A percentile compares a stretch with the other conserved stretches of the same genome.
These are phyloP conservation scores for Silene vulgaris DNA, from an alignment of 179 eudicot genomes.

Conservation along the genomic window DNA sequence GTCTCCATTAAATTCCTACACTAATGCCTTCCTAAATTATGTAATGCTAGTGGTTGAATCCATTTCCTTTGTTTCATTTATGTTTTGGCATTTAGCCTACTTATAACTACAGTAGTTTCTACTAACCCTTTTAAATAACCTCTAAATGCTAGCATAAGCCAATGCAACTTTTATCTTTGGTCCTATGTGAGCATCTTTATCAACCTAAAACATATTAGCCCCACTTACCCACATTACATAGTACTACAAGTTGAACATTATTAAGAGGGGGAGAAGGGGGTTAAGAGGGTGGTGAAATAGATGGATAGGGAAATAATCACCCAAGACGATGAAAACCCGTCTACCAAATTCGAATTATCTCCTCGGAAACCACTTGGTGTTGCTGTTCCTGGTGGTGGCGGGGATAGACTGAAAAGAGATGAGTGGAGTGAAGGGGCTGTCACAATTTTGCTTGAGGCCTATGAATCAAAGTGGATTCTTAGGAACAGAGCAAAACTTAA, in stretches of 20 bases:
- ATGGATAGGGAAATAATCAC: constrained; percentile 48
- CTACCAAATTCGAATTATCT: constrained; percentile 28
- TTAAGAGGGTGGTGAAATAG: constrained; percentile 16
- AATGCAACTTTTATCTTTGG: constrained; percentile 17
- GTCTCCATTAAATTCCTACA: constrained; percentile 25
- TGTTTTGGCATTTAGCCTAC: constrained; percentile 35
- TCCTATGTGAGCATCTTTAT: constrained; percentile 31
- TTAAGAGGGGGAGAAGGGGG: constrained; percentile 15
- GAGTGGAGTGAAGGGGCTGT: constrained; percentile 99
- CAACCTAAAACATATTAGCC: constrained; percentile 23
- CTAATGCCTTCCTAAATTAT: constrained; percentile 18
- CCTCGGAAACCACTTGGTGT: constrained; percentile 31
- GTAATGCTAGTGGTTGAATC: constrained; percentile 37
- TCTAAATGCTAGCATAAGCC: constrained; percentile 37
- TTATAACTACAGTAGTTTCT: constrained; percentile 17
- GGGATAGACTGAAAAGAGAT: constrained; percentile 68
- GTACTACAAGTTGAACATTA: constrained; percentile 20
- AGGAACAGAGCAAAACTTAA: constrained; percentile 89
- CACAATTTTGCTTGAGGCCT: constrained; percentile 63
- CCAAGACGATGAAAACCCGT: constrained; percentile 37
- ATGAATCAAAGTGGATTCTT: constrained; percentile 80
- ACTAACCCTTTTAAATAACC: constrained; percentile 26
- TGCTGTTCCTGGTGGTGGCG: constrained; percentile 25
- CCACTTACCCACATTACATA: constrained; percentile 28
- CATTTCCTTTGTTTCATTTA: constrained; percentile 22